Conservation (phyloP, 148 eudicot species). For the Heliamphora exappendiculata region DNA sequence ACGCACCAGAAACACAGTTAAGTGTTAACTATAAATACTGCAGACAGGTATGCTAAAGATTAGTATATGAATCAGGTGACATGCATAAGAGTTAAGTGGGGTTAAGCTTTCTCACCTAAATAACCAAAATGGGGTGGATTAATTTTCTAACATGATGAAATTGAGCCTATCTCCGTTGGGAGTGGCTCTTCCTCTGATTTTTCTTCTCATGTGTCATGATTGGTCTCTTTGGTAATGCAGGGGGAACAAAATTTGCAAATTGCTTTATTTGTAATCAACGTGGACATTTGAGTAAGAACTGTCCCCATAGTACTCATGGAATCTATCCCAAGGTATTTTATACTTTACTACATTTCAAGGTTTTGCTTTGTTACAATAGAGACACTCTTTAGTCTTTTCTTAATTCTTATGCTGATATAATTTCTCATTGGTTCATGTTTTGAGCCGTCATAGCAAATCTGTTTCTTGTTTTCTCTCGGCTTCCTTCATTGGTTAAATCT, state of each 20-base stretch:
- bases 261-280: conserved; percentile 91
- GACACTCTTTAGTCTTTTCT: neutral
- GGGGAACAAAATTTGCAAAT: conserved; percentile 87
- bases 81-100: neutral
- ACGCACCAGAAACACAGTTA: neutral
- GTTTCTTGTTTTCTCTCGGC: neutral
- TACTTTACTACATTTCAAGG: neutral
- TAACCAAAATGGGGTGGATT: neutral
- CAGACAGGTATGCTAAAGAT: neutral
- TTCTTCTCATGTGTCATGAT: neutral
- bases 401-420: neutral
- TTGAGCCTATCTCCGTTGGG: neutral
- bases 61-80: neutral
- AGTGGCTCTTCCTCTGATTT: neutral
- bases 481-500: neutral
- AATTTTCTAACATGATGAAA: neutral
- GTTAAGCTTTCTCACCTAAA: neutral
- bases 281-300: conserved; percentile 90
- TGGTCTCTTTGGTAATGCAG: conserved; percentile 30
- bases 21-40: neutral
- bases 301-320: conserved; percentile 89
- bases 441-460: neutral
- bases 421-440: neutral
- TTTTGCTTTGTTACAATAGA: neutral
- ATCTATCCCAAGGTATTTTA: conserved; percentile 85